phyloP scores from a whole-genome alignment of 352 stramenopile species.

The Pythium phragmiticola region DNA sequence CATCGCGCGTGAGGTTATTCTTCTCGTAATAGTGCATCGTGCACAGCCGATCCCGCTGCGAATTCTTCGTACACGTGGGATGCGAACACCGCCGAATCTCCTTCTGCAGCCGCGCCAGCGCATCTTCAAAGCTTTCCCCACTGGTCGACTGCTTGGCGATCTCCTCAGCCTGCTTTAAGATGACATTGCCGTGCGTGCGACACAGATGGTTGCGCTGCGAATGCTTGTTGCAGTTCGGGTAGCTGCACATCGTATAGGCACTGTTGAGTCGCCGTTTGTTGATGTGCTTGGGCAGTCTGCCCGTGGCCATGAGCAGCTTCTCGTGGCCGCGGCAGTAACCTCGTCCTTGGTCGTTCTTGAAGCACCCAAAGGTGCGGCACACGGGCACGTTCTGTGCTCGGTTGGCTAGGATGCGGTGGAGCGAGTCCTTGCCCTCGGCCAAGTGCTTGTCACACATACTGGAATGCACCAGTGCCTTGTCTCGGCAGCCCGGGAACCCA shows the following conservation, averaged over 20 bases:
- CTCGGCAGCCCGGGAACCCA: conserved; percentile 82
- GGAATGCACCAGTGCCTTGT: conserved; percentile 58
- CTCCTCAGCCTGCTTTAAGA: conserved; percentile 76
- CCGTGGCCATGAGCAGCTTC: conserved; percentile 85
- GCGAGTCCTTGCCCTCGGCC: conserved; percentile 61
- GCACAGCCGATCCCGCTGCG: conserved; percentile 79
- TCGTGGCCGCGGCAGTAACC: conserved; percentile 84
- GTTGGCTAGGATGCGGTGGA: conserved; percentile 60
- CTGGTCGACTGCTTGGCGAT: conserved; percentile 42
- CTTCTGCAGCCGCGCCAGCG: conserved; percentile 66
- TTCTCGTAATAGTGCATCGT: conserved; percentile 84
- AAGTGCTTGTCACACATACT: conserved; percentile 78
- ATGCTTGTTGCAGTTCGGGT: conserved; percentile 79
- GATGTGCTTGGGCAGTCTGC: conserved; percentile 64
- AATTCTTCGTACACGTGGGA: conserved; percentile 83
- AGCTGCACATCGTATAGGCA: conserved; percentile 89
- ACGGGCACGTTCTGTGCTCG: conserved; percentile 77
- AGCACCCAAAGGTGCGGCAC: conserved; percentile 73
- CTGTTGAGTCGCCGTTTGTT: conserved; percentile 87
- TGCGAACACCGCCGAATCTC: conserved; percentile 78
- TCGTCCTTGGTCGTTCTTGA: conserved; percentile 88
- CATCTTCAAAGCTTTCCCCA: conserved; percentile 66
- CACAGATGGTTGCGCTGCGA: conserved; percentile 84
- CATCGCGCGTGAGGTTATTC: conserved; percentile 45
- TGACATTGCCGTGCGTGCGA: conserved; percentile 80